Conservation (phyloP, 306 rosid genomes). For the Malus fusca region DNA sequence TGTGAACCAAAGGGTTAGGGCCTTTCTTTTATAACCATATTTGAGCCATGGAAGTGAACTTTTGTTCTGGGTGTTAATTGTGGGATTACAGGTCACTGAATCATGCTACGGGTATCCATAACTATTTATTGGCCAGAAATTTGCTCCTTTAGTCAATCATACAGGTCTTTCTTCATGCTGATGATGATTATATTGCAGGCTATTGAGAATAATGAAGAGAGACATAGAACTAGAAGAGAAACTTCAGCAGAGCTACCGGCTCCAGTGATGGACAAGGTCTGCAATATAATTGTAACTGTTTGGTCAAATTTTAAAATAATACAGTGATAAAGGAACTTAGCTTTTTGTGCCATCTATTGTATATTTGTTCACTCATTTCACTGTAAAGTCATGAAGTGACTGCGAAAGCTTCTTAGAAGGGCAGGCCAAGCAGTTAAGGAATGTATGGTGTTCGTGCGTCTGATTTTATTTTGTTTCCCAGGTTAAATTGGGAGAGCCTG, state of each 20-base stretch:
- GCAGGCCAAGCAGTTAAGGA: background rate
- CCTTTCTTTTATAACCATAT: background rate
- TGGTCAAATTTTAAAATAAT: background rate
- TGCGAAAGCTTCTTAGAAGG: background rate
- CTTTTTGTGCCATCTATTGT: background rate
- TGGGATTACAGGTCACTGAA: background rate
- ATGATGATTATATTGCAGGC: conserved; percentile 40
- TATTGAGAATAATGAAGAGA: conserved; percentile 69
- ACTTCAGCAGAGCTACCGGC: conserved; percentile 40
- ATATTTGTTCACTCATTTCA: background rate
- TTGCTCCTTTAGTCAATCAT: background rate
- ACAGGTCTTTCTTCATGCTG: conserved; percentile 15
- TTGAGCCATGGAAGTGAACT: background rate
- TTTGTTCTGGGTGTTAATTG: background rate
- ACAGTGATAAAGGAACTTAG: background rate
- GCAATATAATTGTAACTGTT: conserved; percentile 4
- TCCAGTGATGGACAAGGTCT: conserved; percentile 66
- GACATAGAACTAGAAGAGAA: conserved; percentile 68
- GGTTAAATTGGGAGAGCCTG: conserved; percentile 94
- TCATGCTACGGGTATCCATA: background rate
- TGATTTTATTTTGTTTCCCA: conserved; percentile 23
- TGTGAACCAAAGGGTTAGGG: background rate
- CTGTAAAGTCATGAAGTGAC: background rate
- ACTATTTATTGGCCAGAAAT: background rate
- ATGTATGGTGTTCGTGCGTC: background rate